Base-by-base conservation (phyloP, 306 rosid genomes). In the Acacia confusa region DNA sequence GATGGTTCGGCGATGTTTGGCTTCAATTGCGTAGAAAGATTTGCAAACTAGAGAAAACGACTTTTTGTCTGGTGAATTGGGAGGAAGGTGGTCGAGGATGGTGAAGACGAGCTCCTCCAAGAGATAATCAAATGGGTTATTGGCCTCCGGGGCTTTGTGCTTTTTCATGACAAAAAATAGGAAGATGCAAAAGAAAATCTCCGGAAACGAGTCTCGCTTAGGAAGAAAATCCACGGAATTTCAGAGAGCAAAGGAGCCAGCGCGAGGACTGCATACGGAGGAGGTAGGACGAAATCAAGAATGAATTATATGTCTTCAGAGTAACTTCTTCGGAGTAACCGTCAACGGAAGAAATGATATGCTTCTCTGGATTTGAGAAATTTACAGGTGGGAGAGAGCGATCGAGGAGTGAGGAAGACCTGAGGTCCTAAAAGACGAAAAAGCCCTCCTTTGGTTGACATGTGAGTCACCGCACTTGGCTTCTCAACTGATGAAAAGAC, bases 31-130 rank as follows among this genome's bases (percentile, higher is more conserved):
- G 83, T 89, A 66, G 86, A 92, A 90, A 55, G 83, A 84, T 32
- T 82, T 86, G 84, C 92, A 92, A 82, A 83, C 89, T 1, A 84
- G 36, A 47, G 99, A 91, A 83, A 95, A 95, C 0, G 99, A 86
- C 48, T 95, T 93, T 20, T 27, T 79, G 82, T 87, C 91, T 0
- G 66, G 32, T 60, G 97, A 86, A 50, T 85, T 76, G 19, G 78
- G 13, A n/a, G 55, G 41, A 7, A 95, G 91, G 38, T 84, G 79
- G 75, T 93, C 98, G 4, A 95, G 93, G 87, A 95, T 84, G 11
- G 48, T 40, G 82, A 93, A 92, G 0, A 92, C 52, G 77, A 93
- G 87, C 76, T 95, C 99, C n/a, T 95, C 97, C 0, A 96, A 86
- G 7, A 95, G 85, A 64, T 83, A 53, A 70, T 90, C 91, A 73